Evolutionary conservation across 2,329 filamentous ascomycete species (phyloP).

Genomic region (Elsinoe fawcettii): DNA sequence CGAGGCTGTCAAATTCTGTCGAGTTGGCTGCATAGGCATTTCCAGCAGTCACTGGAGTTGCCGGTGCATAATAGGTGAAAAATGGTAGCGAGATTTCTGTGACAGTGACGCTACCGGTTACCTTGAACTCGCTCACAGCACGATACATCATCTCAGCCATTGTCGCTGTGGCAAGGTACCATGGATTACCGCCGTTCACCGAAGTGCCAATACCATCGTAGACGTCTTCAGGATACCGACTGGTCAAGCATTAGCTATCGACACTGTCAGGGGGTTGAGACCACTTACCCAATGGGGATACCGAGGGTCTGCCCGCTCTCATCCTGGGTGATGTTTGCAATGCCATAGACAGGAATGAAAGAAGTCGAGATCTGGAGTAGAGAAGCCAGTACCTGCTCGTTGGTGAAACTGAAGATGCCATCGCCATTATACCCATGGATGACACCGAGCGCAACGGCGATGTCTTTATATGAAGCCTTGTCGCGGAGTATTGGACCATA

Average conservation of each 20-base stretch:
- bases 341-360: slow-evolving; percentile 25
- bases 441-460: slow-evolving; percentile 27
- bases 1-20: slow-evolving; percentile 21
- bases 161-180: slow-evolving; percentile 30
- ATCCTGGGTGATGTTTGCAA: slow-evolving; percentile 26
- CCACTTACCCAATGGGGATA: slow-evolving; percentile 27
- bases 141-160: slow-evolving; percentile 28
- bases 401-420: slow-evolving; percentile 27
- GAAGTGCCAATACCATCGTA: slow-evolving; percentile 29
- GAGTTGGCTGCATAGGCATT: slow-evolving; percentile 23
- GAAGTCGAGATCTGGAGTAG: slow-evolving; percentile 26
- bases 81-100: slow-evolving; percentile 27
- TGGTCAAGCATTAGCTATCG: slow-evolving; percentile 15
- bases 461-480: slow-evolving; percentile 30
- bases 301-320: slow-evolving; percentile 23
- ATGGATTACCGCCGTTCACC: slow-evolving; percentile 28
- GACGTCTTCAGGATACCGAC: slow-evolving; percentile 31
- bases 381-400: slow-evolving; percentile 27
- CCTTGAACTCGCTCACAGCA: slow-evolving; percentile 20
- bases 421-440: slow-evolving; percentile 29
- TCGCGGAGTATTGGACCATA: slow-evolving; percentile 27
- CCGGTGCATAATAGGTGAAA: slow-evolving; percentile 29
- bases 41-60: slow-evolving; percentile 20
- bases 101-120: slow-evolving; percentile 22
- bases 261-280: neutral